Percentiles rank a stretch among this genome's conserved stretches.
phyloP scores from a whole-genome alignment of 768 basidiomycete species.

The Phlegmacium glaucopus region DNA sequence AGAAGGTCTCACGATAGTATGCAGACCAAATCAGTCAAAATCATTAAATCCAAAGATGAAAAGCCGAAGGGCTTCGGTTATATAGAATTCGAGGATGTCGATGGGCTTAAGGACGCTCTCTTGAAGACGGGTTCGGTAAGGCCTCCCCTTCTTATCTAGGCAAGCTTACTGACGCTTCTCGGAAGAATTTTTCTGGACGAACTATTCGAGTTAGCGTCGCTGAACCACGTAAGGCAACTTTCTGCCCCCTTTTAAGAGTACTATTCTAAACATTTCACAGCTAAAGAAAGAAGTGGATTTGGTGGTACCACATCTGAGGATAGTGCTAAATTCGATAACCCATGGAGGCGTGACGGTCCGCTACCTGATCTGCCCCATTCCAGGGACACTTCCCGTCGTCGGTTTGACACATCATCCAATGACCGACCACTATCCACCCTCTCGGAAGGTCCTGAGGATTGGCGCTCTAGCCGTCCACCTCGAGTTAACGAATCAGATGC shows the following conservation, averaged over 20 bases:
- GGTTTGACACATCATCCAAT: constrained; percentile 53
- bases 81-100: constrained; percentile 88
- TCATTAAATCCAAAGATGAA: constrained; percentile 90
- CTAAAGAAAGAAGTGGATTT: constrained; percentile 69
- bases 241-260: neutral
- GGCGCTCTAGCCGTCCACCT: constrained; percentile 59
- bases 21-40: constrained; percentile 82
- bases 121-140: constrained; percentile 67
- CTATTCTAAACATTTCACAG: constrained; percentile 34
- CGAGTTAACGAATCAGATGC: constrained; percentile 45
- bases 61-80: constrained; percentile 99
- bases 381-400: constrained; percentile 63
- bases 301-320: constrained; percentile 54
- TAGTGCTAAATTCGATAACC: constrained; percentile 76
- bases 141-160: constrained; percentile 3
- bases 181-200: constrained; percentile 70
- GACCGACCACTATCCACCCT: constrained; percentile 41
- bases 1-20: constrained; percentile 2
- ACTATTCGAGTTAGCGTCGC: constrained; percentile 90
- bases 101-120: constrained; percentile 83
- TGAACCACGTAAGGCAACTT: constrained; percentile 79
- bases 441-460: constrained; percentile 65
- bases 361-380: constrained; percentile 65
- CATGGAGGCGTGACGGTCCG: constrained; percentile 88
- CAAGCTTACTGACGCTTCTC: constrained; percentile 3